phyloP scores from a whole-genome alignment of 768 basidiomycete genomes.

The Lyophyllum decastes region DNA sequence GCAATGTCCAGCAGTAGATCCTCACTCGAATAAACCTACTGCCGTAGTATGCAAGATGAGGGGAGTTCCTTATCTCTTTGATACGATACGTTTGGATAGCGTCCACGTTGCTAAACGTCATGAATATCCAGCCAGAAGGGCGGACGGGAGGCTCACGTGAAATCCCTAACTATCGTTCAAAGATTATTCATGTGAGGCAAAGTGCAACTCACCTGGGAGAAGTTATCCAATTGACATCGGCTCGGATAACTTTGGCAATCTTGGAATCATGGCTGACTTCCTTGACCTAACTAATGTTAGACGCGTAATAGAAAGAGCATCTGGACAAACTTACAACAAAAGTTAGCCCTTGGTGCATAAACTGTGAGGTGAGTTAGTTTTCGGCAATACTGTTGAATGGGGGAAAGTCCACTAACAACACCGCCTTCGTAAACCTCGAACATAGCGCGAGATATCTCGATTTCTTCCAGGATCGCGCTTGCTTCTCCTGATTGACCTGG shows the following conservation, averaged over 20 bases:
- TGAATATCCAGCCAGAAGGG: background rate
- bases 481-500: slow-evolving; percentile 29
- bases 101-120: slow-evolving; percentile 62
- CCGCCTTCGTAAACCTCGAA: slow-evolving; percentile 92
- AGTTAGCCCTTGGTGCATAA: slow-evolving; percentile 84
- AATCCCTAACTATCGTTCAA: slow-evolving; percentile 53
- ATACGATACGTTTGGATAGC: slow-evolving; percentile 78
- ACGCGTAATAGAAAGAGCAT: background rate
- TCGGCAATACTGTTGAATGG: background rate
- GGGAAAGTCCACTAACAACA: slow-evolving; percentile 49
- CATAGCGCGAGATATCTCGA: slow-evolving; percentile 79
- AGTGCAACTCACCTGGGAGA: slow-evolving; percentile 51
- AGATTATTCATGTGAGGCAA: background rate
- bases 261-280: slow-evolving; percentile 81
- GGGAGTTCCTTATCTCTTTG: slow-evolving; percentile 57
- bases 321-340: slow-evolving; percentile 57
- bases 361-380: slow-evolving; percentile 41
- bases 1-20: background rate
- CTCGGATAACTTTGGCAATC: slow-evolving; percentile 65
- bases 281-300: slow-evolving; percentile 50
- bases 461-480: slow-evolving; percentile 68
- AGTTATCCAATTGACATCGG: slow-evolving; percentile 87
- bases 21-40: slow-evolving; percentile 42
- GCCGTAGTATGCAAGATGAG: slow-evolving; percentile 68
- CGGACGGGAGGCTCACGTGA: slow-evolving; percentile 52